Percentiles rank a stretch among this genome's conserved stretches.
These are phyloP conservation scores for Thinopyrum elongatum DNA, from an alignment of 176 grass and related monocot genomes.

Conservation along the genomic window DNA sequence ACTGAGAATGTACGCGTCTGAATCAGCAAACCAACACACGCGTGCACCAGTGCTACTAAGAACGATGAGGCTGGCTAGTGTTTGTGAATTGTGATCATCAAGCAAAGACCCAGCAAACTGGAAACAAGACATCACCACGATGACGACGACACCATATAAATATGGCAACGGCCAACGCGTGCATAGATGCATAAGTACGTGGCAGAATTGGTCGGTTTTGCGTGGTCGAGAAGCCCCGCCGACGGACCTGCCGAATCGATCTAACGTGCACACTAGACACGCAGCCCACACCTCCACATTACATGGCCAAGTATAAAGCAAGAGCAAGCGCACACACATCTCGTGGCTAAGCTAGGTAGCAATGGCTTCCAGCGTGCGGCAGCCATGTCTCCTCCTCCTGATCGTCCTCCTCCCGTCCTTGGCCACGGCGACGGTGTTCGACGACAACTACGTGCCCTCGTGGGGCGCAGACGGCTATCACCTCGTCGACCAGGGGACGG, in stretches of 20 bases:
- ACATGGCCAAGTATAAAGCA: background rate
- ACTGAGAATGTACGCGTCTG: no score
- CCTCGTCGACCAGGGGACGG: constrained; percentile 30
- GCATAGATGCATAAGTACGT: background rate
- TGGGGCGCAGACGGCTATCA: constrained; percentile 53
- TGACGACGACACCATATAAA: background rate
- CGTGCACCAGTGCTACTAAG: no score
- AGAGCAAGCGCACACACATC: background rate
- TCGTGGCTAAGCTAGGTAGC: background rate
- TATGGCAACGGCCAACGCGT: background rate
- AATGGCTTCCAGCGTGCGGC: background rate
- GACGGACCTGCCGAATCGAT: background rate
- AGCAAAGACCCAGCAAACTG: background rate
- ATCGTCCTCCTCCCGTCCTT: background rate
- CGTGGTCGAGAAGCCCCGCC: background rate
- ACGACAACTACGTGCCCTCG: constrained; percentile 48
- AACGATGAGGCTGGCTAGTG: background rate
- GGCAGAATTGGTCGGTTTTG: no score
- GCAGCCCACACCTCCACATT: background rate
- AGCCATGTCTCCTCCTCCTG: constrained; percentile 1
- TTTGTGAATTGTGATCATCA: background rate
- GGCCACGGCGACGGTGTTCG: constrained; percentile 21
- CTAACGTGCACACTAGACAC: background rate
- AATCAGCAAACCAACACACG: background rate
- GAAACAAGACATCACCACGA: background rate